These are phyloP conservation scores for Bipolaris zeicola DNA, from an alignment of 2,329 filamentous ascomycete genomes.

Conservation along the genomic window DNA sequence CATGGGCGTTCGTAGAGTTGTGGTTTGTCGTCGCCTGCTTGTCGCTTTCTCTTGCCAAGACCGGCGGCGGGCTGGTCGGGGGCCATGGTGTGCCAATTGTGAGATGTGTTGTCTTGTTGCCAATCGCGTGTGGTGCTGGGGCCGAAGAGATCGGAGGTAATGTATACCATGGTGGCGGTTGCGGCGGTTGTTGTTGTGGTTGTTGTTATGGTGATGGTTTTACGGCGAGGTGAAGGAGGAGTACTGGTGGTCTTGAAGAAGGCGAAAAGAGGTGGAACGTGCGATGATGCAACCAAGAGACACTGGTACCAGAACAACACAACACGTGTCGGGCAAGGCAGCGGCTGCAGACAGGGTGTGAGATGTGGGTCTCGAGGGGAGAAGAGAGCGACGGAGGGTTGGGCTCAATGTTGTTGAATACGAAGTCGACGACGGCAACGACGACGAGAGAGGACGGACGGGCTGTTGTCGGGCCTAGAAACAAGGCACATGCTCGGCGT, in stretches of 20 bases:
- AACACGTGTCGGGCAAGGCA: conserved; percentile 1
- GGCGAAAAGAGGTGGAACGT: conserved; percentile 7
- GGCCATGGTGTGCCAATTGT: conserved; percentile 28
- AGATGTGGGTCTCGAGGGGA: neutral
- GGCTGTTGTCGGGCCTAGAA: conserved; percentile 13
- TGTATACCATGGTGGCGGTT: conserved; percentile 39
- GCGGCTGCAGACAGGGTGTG: neutral
- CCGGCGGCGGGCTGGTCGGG: conserved; percentile 25
- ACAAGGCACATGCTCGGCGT: conserved; percentile 18
- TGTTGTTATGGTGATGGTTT: conserved; percentile 20
- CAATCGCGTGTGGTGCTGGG: conserved; percentile 21
- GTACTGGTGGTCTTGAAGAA: conserved; percentile 3
- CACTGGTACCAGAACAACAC: neutral
- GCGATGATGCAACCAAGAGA: conserved; percentile 1
- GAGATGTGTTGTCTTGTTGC: conserved; percentile 5
- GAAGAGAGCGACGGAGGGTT: conserved; percentile 7
- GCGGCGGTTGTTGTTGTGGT: conserved; percentile 1
- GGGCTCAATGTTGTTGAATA: neutral
- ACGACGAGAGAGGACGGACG: neutral
- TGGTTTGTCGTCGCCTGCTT: conserved; percentile 19
- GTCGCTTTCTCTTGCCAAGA: conserved; percentile 42
- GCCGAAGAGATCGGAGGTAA: conserved; percentile 45
- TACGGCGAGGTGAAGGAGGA: conserved; percentile 19
- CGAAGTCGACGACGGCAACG: neutral
- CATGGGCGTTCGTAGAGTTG: conserved; percentile 14